phyloP scores from a whole-genome alignment of 2,329 filamentous ascomycete genomes.

The Parastagonospora nodorum region DNA sequence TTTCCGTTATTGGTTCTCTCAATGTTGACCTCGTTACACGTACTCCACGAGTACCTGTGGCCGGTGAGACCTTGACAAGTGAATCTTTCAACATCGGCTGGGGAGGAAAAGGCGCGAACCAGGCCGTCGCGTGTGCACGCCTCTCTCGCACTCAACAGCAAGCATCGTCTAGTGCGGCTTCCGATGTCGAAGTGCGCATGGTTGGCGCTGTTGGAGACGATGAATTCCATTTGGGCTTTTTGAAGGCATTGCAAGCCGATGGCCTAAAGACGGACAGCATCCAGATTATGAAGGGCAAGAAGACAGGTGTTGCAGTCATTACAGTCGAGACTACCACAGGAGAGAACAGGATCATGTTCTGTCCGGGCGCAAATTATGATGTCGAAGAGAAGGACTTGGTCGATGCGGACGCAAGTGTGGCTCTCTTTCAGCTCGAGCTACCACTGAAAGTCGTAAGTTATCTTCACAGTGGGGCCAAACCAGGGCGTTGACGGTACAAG shows the following conservation, averaged over 20 bases:
- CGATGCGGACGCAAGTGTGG: conserved; percentile 48
- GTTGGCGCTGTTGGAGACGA: conserved; percentile 57
- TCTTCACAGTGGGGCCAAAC: no score
- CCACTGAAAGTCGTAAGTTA: conserved; percentile 47
- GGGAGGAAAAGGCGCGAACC: conserved; percentile 95
- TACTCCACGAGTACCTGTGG: conserved; percentile 79
- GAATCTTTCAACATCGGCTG: conserved; percentile 77
- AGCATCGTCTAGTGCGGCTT: conserved; percentile 21
- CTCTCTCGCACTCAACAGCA: conserved; percentile 64
- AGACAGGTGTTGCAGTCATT: conserved; percentile 56
- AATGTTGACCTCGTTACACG: conserved; percentile 93
- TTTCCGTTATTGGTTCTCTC: conserved; percentile 88
- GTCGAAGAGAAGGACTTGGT: conserved; percentile 46
- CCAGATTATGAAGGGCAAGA: conserved; percentile 47
- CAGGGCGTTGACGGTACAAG: conserved; percentile 13
- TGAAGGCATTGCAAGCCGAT: conserved; percentile 50
- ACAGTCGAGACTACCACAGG: conserved; percentile 55
- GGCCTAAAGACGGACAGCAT: conserved; percentile 51
- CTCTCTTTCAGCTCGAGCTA: conserved; percentile 55
- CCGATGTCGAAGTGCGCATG: conserved; percentile 54
- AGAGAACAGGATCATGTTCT: conserved; percentile 56
- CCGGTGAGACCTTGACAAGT: conserved; percentile 86
- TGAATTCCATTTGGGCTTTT: conserved; percentile 47
- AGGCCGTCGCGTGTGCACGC: conserved; percentile 86
- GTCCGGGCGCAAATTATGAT: conserved; percentile 53